Percentiles rank a stretch among this genome's conserved stretches.
Conservation (phyloP, 805 yeast genomes). For the Pichia thaimueangensis region DNA sequence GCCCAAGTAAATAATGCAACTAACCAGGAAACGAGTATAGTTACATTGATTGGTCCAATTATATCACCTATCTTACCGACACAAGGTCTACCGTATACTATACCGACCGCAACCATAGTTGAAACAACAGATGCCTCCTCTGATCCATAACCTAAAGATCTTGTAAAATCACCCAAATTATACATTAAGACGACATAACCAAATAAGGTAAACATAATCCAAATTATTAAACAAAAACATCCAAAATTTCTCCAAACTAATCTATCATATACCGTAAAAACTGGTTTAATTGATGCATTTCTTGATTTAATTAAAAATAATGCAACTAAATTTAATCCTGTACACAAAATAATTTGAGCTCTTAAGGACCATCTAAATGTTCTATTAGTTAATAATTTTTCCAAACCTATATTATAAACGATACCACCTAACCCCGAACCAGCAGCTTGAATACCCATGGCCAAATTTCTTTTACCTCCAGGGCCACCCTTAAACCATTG, state of each 20-base stretch:
- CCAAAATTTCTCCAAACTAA: conserved; percentile 35
- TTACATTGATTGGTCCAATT: conserved; percentile 45
- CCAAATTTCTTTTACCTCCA: conserved; percentile 49
- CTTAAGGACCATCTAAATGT: conserved; percentile 46
- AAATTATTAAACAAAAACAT: conserved; percentile 25
- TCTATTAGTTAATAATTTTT: conserved; percentile 32
- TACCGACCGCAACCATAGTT: conserved; percentile 56
- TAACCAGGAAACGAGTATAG: conserved; percentile 32
- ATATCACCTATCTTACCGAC: conserved; percentile 46
- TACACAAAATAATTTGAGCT: conserved; percentile 38
- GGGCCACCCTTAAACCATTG: conserved; percentile 50
- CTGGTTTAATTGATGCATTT: conserved; percentile 30
- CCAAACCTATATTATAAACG: conserved; percentile 42
- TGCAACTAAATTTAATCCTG: conserved; percentile 31
- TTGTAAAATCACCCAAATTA: conserved; percentile 53
- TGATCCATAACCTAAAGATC: conserved; percentile 50
- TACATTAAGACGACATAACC: conserved; percentile 59
- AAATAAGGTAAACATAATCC: conserved; percentile 44
- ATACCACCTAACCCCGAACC: conserved; percentile 53
- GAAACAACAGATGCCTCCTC: conserved; percentile 52
- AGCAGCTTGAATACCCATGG: conserved; percentile 40
- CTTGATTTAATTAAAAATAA: conserved; percentile 34
- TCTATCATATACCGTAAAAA: conserved; percentile 36
- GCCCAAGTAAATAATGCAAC: conserved; percentile 39
- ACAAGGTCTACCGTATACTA: conserved; percentile 47